phyloP scores from a whole-genome alignment of 108 stramenopile genomes.

The Discostella pseudostelligera region DNA sequence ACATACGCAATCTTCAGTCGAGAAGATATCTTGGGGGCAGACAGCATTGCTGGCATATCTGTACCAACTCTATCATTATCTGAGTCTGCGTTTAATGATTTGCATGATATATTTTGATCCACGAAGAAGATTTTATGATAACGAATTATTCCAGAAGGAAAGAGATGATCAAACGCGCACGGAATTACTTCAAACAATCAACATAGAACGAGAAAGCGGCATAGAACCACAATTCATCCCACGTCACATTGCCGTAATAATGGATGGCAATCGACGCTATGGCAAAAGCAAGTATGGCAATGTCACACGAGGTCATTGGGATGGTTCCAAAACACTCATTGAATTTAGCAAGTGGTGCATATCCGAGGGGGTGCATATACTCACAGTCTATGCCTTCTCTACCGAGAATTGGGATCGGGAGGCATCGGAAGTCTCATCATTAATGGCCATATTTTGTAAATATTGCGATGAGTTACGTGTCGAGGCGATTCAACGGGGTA shows the following conservation, averaged over 20 bases:
- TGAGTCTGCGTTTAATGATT: constrained; percentile 2
- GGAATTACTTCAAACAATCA: constrained; percentile 22
- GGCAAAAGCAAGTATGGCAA: constrained; percentile 72
- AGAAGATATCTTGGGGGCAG: neutral
- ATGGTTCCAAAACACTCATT: constrained; percentile 86
- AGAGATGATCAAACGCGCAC: constrained; percentile 38
- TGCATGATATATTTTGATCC: constrained; percentile 1
- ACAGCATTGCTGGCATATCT: neutral
- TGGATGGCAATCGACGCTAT: constrained; percentile 99
- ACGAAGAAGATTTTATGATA: neutral
- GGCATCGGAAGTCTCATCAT: constrained; percentile 72
- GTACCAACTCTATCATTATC: constrained; percentile 5
- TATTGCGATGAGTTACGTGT: constrained; percentile 84
- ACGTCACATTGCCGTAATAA: constrained; percentile 89
- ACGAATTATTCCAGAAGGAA: constrained; percentile 6
- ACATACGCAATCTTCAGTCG: neutral
- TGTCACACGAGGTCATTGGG: constrained; percentile 87
- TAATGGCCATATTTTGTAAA: constrained; percentile 84
- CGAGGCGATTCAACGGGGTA: constrained; percentile 81
- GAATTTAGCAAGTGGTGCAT: constrained; percentile 95
- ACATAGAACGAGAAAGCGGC: constrained; percentile 51
- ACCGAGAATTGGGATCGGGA: constrained; percentile 97
- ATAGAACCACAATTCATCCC: constrained; percentile 54
- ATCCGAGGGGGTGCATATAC: constrained; percentile 63
- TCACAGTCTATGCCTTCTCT: constrained; percentile 97